Percentiles rank a stretch among this genome's conserved stretches.
These are phyloP conservation scores for Amniculicola lignicola DNA, from an alignment of 495 filamentous ascomycete species.

Conservation along the genomic window DNA sequence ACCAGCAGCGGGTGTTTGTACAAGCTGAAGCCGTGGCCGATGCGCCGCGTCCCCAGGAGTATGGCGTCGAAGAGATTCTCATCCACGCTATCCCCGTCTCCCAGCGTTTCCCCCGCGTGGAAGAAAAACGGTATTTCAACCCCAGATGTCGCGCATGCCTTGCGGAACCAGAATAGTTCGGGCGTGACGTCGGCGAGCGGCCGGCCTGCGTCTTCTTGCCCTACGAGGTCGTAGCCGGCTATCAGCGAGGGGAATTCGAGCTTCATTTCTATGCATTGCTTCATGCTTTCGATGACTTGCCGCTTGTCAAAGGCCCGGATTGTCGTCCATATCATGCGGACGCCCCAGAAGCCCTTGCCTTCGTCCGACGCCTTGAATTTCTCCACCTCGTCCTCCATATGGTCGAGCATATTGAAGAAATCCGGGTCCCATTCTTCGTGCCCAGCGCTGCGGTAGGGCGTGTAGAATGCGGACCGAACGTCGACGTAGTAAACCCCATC, in stretches of 20 bases:
- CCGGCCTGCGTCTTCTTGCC: constrained; percentile 75
- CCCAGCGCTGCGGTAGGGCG: constrained; percentile 58
- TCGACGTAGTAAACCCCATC: constrained; percentile 86
- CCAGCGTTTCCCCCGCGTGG: constrained; percentile 82
- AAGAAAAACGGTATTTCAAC: constrained; percentile 95
- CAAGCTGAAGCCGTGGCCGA: constrained; percentile 83
- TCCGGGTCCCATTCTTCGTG: constrained; percentile 58
- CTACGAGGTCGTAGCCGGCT: constrained; percentile 84
- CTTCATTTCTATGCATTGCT: constrained; percentile 78
- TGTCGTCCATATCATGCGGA: constrained; percentile 83
- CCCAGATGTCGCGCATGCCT: constrained; percentile 70
- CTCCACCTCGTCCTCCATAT: constrained; percentile 75
- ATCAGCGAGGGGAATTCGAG: constrained; percentile 72
- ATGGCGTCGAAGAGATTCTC: constrained; percentile 89
- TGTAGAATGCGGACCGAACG: constrained; percentile 56
- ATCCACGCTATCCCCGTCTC: constrained; percentile 71
- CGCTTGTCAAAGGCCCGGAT: constrained; percentile 60
- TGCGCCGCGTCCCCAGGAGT: constrained; percentile 78
- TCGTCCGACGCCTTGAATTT: constrained; percentile 67
- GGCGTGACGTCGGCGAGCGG: constrained; percentile 73
- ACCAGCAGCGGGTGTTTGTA: constrained; percentile 90
- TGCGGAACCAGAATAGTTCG: constrained; percentile 88
- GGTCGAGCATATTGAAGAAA: constrained; percentile 62
- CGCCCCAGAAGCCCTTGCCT: constrained; percentile 76
- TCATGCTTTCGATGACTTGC: constrained; percentile 74